phyloP scores from a whole-genome alignment of 441 rosid genomes.

The Euphorbia schlechtendalii region DNA sequence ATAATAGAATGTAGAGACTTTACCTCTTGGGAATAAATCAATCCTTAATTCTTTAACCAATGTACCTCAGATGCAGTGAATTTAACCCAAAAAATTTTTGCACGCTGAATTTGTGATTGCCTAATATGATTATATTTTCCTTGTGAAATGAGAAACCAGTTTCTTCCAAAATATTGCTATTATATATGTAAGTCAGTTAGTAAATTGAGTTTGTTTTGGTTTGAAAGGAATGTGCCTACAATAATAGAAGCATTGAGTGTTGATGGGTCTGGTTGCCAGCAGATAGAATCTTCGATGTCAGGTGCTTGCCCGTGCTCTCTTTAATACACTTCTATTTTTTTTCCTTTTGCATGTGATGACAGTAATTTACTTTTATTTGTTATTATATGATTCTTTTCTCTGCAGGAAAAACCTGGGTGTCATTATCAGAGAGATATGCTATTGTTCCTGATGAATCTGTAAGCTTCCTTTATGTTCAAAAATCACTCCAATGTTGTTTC shows the following conservation, averaged over 20 bases:
- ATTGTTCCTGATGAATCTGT: constrained; percentile 87
- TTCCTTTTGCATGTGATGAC: neutral
- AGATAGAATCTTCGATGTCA: constrained; percentile 60
- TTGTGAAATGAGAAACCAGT: neutral
- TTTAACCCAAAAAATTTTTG: neutral
- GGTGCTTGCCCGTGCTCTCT: constrained; percentile 40
- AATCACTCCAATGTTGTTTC: neutral
- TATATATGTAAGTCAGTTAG: neutral
- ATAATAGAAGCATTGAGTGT: constrained; percentile 67
- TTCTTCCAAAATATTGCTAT: neutral
- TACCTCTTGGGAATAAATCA: neutral
- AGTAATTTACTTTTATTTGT: neutral
- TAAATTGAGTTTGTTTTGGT: constrained; percentile 11
- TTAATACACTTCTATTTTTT: neutral
- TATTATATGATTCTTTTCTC: constrained; percentile 11
- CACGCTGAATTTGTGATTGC: neutral
- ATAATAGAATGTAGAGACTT: neutral
- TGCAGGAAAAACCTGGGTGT: constrained; percentile 83
- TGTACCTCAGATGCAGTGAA: neutral
- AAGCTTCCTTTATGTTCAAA: constrained; percentile 17
- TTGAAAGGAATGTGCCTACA: constrained; percentile 61
- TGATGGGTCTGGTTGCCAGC: constrained; percentile 80
- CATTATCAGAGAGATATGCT: constrained; percentile 86
- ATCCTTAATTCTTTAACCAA: neutral
- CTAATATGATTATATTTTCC: no score